Base-by-base conservation (phyloP, 345 rosid species). In the Linum tenue region DNA sequence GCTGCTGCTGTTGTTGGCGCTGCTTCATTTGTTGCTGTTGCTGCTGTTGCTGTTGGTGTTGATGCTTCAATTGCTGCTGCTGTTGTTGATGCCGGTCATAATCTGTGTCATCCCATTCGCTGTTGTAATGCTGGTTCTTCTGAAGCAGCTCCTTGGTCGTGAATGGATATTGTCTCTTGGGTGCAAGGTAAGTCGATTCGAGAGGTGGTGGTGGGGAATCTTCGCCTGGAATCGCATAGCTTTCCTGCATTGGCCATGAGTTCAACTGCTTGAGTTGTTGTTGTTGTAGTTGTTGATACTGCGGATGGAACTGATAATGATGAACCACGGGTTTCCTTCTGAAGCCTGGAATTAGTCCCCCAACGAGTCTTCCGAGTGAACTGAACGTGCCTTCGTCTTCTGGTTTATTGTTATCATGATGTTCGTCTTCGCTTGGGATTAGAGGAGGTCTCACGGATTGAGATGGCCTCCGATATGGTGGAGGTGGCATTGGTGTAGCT, bases 181-280 rank as follows among this genome's bases (percentile, higher is more conserved):
- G 83, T 58, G 80, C 64, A 12, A 85, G 81, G 2, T 84, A 44
- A 75, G 81, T 76, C 36, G 90, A 65, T 67, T 86, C 94, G 48
- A 85, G 53, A 16, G 85, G 56, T 2, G 96, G 96, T 2, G 96
- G 97, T 1, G 91, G 96, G 53, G 83, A 87, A 60, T 90, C 95
- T 72, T 82, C 96, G 17, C 40, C 64, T 3, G 40, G 62, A 11
- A 36, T 59, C 39, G 6, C 39, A 7, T 22, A 59, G 62, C 62
- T 59, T 16, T 59, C 62, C 39, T 59, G 62, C 62, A 36, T 59
- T 3, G 62, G 62, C 62, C 62, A 59, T 8, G 40, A 2, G 15
- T 59, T 59, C 39, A 37, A 36, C 31, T 59, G 62, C 14, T 59
- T 59, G 62, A 31, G 38, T 59, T 79, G 69, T 70, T 78, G 79